Base-by-base conservation (phyloP, 1,284 basidiomycete species). In the Cutaneotrichosporon daszewskae region DNA sequence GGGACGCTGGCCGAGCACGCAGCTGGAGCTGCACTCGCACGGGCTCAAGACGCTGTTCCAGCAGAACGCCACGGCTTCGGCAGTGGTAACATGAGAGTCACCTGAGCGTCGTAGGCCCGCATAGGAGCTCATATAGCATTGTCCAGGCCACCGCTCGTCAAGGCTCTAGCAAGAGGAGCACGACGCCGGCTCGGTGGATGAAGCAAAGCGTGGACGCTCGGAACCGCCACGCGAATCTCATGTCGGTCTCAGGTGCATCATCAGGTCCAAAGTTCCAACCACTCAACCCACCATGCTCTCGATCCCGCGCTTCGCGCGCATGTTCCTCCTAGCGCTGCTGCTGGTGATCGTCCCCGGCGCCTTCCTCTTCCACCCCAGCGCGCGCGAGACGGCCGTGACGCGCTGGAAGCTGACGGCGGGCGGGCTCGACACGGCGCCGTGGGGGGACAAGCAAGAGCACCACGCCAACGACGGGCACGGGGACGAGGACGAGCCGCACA, bases 341-440 rank as follows among this genome's bases (percentile, higher is more conserved):
- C 26, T 71, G 29, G 43, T 72, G 32, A 40, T 63, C 33, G 32
- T 68, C 12, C 57, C 66, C 0, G 50, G 63, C 0, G 40, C 66
- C 11, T 66, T 64, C 49, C 18, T 69, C 37, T 53, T 66, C 37
- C 65, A 67, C 44, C 46, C 51, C n/a, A 31, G 54, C 34, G 14
- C 38, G 37, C 14, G 17, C 22, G 27, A 37, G 13, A 40, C 32
- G 28, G 45, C 27, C 27, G 36, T 22, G 33, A 41, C 16, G 18
- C 32, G 9, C 35, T 36, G 16, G 26, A 29, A 7, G 55, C 57
- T 48, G 60, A 65, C 51, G 49, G n/a, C 58, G 2, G 66, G 65
- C 16, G 65, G 65, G 6, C 66, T 69, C 33, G 66, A 67, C 45
- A 57, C 53, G 18, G 48, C 51, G 7, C 65, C 66, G 37, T 62